Base-by-base conservation (phyloP, 1,284 basidiomycete species). In the Cerioporus squamosus region DNA sequence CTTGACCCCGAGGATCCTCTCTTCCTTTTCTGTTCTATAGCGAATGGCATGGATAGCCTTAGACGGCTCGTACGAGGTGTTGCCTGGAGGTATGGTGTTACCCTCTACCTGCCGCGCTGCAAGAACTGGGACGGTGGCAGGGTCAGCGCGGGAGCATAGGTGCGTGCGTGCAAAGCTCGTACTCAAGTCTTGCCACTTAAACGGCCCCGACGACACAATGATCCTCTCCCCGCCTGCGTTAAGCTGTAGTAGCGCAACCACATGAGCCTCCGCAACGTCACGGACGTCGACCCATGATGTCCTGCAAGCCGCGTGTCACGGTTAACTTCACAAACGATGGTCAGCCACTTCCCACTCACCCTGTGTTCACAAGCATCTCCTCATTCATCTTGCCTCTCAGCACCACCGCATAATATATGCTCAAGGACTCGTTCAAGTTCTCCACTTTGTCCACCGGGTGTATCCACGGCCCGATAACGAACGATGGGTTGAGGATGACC, bases 161-260 rank as follows among this genome's bases (percentile, higher is more conserved):
- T 29, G 26, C 26, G 26, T 29, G 26, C 26, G 26, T 29, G 26
- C 26, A 29, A 9, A 29, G 9, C 26, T 29, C 26, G 33, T 47
- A 73, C 73, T 44, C 39, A 63, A 70, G 44, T 73, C 68, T 39
- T 75, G 69, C 71, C 70, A 73, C 44, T 49, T 65, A 55, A 69
- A 0, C 50, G n/a, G 0, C 79, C 83, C 8, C 63, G 71, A 31
- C 69, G 70, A 26, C 1, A 79, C 60, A 62, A 88, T 79, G 66
- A 88, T 82, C 1, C 90, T 77, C 63, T 91, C 72, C 0, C 82
- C 84, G 3, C 80, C 81, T 0, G 88, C 89, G 17, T 79, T 79
- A 5, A 76, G 71, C 31, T 77, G 77, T 31, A 78, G 75, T 3
- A 88, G 72, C 0, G 86, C 82, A 8, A 78, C 74, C 9, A 80